Percentiles rank a stretch among this genome's conserved stretches.
These are phyloP conservation scores for Diospyros lotus DNA, from an alignment of 148 eudicot species.

Conservation along the genomic window DNA sequence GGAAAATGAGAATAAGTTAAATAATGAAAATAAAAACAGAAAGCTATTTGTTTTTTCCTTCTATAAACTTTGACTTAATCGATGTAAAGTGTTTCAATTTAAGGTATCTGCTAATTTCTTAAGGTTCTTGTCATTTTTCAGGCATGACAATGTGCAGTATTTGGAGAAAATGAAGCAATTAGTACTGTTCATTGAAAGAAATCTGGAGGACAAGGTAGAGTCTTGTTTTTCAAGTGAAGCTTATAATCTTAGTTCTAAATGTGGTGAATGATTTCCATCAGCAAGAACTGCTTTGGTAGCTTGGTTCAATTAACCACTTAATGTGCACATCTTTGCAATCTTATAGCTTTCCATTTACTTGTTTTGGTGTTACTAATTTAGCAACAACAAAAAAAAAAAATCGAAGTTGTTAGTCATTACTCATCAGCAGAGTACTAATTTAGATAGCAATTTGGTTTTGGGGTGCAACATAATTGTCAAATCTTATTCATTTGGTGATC, in stretches of 20 bases:
- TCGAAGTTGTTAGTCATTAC: not conserved
- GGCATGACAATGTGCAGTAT: constrained; percentile 90
- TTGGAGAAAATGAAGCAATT: constrained; percentile 90
- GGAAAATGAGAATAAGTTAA: not conserved
- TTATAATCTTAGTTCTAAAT: not conserved
- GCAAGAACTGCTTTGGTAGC: constrained; percentile 3
- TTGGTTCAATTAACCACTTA: constrained; percentile 1
- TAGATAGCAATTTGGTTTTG: not conserved
- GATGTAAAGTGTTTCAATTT: not conserved
- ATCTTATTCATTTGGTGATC: not conserved
- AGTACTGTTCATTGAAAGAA: constrained; percentile 82
- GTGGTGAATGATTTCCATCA: constrained; percentile 1
- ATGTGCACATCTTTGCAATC: not conserved
- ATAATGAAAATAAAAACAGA: too few relatives aligned
- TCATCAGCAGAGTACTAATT: not conserved
- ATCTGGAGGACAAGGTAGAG: constrained; percentile 76
- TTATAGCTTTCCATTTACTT: not conserved
- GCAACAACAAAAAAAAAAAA: too few relatives aligned
- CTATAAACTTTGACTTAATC: not conserved
- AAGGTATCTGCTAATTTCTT: constrained; percentile 12
- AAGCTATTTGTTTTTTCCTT: not conserved
- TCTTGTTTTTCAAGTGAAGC: not conserved
- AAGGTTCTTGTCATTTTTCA: constrained; percentile 28
- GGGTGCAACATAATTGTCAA: not conserved
- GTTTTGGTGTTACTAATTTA: not conserved